Percentiles rank a stretch among this genome's conserved stretches.
These are phyloP conservation scores for Mortierella sp. DNA, from an alignment of 371 early-diverging fungal species.

Conservation along the genomic window DNA sequence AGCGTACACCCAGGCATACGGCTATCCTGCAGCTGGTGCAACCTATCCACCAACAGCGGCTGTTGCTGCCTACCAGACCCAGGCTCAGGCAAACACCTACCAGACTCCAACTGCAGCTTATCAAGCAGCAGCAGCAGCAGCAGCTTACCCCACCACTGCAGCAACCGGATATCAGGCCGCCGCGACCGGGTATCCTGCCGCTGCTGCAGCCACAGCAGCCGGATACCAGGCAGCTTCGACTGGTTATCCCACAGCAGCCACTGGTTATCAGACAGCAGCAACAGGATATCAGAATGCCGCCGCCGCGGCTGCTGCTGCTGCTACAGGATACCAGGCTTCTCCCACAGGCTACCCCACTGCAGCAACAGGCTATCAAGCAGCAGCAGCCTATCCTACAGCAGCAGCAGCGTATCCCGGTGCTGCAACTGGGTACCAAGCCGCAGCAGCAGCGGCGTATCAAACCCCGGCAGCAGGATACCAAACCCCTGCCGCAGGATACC, in stretches of 20 bases:
- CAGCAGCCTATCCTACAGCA: slow-evolving; percentile 13
- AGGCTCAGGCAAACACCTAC: slow-evolving; percentile 16
- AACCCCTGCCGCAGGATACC: slow-evolving; percentile 28
- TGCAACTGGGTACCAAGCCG: slow-evolving; percentile 10
- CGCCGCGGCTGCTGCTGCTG: neutral
- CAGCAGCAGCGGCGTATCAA: slow-evolving; percentile 20
- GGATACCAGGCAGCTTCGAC: slow-evolving; percentile 24
- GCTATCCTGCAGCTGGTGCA: slow-evolving; percentile 30
- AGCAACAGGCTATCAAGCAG: slow-evolving; percentile 24
- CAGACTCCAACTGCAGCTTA: slow-evolving; percentile 27
- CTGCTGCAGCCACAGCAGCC: slow-evolving; percentile 20
- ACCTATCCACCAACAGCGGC: slow-evolving; percentile 28
- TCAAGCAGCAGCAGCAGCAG: slow-evolving; percentile 23
- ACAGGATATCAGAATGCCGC: slow-evolving; percentile 7
- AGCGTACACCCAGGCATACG: slow-evolving; percentile 40
- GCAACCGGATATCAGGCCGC: slow-evolving; percentile 29
- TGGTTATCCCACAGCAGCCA: slow-evolving; percentile 14
- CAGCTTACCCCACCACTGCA: slow-evolving; percentile 20
- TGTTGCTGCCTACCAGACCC: slow-evolving; percentile 24
- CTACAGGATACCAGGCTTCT: slow-evolving; percentile 11
- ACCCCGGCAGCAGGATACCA: slow-evolving; percentile 18
- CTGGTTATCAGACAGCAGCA: neutral
- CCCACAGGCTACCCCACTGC: slow-evolving; percentile 25
- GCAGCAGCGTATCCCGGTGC: slow-evolving; percentile 13
- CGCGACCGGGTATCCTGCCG: slow-evolving; percentile 18